phyloP scores from a whole-genome alignment of 2,329 filamentous ascomycete genomes.

The Epichloe brachyelytri region DNA sequence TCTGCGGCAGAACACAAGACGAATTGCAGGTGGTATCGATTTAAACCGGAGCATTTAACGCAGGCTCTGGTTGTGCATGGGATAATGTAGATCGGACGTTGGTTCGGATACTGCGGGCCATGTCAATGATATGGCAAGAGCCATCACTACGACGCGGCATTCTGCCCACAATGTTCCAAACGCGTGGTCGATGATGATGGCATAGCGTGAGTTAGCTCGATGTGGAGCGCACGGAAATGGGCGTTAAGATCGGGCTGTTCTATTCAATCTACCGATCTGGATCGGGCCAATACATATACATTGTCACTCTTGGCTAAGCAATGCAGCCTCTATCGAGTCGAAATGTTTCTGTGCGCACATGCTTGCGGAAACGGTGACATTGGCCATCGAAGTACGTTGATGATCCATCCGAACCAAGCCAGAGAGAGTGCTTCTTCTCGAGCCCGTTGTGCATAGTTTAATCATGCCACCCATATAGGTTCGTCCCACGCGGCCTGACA shows the following conservation, averaged over 20 bases:
- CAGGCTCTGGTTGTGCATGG: not conserved
- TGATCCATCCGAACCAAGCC: too few species aligned
- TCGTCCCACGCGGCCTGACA: not conserved
- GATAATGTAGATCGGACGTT: not conserved
- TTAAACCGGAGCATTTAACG: not conserved
- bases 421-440: too few species aligned
- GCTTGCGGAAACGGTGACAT: not conserved
- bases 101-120: not conserved
- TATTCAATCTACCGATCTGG: not conserved
- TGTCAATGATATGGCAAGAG: not conserved
- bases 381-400: not conserved
- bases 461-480: not conserved
- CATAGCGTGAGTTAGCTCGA: slow-evolving; percentile 16
- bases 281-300: not conserved
- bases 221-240: slow-evolving; percentile 18
- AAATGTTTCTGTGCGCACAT: too few species aligned
- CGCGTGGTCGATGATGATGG: slow-evolving; percentile 12
- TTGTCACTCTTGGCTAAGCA: not conserved
- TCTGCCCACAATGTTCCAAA: not conserved
- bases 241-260: slow-evolving; percentile 16
- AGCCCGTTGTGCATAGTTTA: too few species aligned
- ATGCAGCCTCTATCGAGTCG: too few species aligned
- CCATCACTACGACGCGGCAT: not conserved
- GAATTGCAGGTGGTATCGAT: not conserved
- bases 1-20: not conserved